Evolutionary conservation across 768 basidiomycete species (phyloP), one percentile per base, ranked within the genome.

Genomic region (Tylopilus sp.): DNA sequence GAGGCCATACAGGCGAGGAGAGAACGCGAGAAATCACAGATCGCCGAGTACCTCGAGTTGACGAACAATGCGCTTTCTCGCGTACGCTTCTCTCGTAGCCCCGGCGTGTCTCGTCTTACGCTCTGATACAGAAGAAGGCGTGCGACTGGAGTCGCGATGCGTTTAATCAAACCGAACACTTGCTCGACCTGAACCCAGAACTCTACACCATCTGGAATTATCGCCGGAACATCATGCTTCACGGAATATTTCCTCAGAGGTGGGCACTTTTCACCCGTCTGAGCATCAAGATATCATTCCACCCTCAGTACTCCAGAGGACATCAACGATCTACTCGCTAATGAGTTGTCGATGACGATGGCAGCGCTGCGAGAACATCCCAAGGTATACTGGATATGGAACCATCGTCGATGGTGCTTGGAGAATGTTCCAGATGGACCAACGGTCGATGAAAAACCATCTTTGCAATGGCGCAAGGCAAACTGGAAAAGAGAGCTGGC

Each of bases 341-440:
- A 81, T 36, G 97, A 99, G 52, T 72, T 99, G 26, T 72, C 78
- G 3, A 79, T 94, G 75, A 98, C 95, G 1, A 90, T 86, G 66
- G 72, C 77, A 5, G 85, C 88, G 7, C 79, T 99, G 40, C 87
- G 89, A 63, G 75, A 79, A 10, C 84, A 95, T 64, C 97, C 97
- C 14, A 99, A 98, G 67, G 86, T 97, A 19, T 99, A 99, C 68
- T 93, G 91, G 87, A 93, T 98, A 61, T 99, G 97, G 97, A 98
- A 94, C 66, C 94, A 99, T 63, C 84, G 97, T 34, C 77, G 86
- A 61, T 98, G 97, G 97, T 95, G 95, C 64, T 81, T 99, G 2
- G 87, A 89, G 67, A 82, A 87, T 49, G 81, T 96, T 12, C 95
- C 96, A 0, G 75, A 79, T 48, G 88, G 85, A 2, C 91, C 92